A percentile compares a stretch with the other conserved stretches of the same genome.
Conservation (phyloP, 1,284 basidiomycete species). For the Irpex sp. region DNA sequence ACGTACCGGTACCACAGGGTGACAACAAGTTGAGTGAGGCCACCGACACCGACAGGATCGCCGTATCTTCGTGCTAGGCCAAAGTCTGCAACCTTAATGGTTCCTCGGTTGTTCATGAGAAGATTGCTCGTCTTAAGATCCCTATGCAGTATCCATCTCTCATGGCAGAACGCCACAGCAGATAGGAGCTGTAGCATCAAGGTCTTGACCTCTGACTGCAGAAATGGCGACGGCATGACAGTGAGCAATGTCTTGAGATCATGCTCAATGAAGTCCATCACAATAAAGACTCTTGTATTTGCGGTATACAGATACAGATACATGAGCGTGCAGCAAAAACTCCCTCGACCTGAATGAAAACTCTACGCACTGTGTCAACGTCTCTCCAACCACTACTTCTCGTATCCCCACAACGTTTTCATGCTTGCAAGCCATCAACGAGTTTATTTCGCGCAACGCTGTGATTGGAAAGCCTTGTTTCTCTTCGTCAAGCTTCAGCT, state of each 20-base stretch:
- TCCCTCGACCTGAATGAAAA: not conserved
- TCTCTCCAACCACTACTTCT: constrained; percentile 99
- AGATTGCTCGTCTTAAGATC: constrained; percentile 98
- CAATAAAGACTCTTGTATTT: constrained; percentile 84
- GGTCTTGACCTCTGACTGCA: constrained; percentile 98
- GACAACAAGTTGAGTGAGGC: constrained; percentile 96
- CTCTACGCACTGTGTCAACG: constrained; percentile 89
- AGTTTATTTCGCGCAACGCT: constrained; percentile 90
- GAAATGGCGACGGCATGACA: constrained; percentile 91
- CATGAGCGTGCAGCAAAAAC: constrained; percentile 2
- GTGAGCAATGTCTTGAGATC: constrained; percentile 95
- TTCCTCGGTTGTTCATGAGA: constrained; percentile 98
- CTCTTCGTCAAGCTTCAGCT: constrained; percentile 97
- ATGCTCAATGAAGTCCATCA: constrained; percentile 99
- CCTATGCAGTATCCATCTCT: constrained; percentile 96
- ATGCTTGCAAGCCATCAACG: constrained; percentile 89
- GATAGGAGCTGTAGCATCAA: constrained; percentile 92
- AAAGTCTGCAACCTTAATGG: constrained; percentile 98
- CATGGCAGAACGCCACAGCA: constrained; percentile 89
- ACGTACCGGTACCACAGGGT: constrained; percentile 97
- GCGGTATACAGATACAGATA: not conserved
- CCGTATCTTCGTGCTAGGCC: constrained; percentile 94
- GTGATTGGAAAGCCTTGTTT: constrained; percentile 99
- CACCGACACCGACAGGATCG: constrained; percentile 88
- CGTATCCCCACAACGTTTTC: constrained; percentile 94